phyloP scores from a whole-genome alignment of 2,329 filamentous ascomycete genomes.

The Anthostomella pinea region DNA sequence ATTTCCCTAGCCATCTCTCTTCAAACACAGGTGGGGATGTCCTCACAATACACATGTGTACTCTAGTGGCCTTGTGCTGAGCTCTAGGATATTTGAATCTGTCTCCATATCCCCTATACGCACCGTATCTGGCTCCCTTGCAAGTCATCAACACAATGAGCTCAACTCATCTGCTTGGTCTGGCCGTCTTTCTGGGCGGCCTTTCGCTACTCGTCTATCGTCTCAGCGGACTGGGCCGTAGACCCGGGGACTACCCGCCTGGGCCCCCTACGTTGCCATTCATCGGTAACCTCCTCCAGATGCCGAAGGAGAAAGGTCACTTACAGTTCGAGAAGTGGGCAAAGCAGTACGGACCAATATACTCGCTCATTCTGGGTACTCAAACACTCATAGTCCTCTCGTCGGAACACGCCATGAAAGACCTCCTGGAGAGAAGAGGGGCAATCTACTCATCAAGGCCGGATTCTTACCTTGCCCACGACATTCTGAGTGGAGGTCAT shows the following conservation, averaged over 20 bases:
- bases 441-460: slow-evolving; percentile 47
- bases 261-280: slow-evolving; percentile 51
- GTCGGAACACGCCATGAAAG: slow-evolving; percentile 43
- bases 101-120: no score
- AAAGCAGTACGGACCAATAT: slow-evolving; percentile 45
- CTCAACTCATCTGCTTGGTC: no score
- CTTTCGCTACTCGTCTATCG: no score
- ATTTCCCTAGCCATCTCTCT: no score
- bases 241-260: slow-evolving; percentile 40
- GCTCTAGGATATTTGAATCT: no score
- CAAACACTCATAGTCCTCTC: slow-evolving; percentile 45
- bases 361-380: slow-evolving; percentile 48
- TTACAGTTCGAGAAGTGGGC: slow-evolving; percentile 51
- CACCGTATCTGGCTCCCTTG: no score
- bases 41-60: no score
- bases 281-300: slow-evolving; percentile 49
- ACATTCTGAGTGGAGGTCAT: slow-evolving; percentile 14
- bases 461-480: slow-evolving; percentile 36
- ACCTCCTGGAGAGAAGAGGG: slow-evolving; percentile 48
- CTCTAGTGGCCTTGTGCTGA: no score
- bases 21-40: no score
- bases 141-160: no score
- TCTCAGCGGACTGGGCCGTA: slow-evolving; percentile 11
- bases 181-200: no score
- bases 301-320: slow-evolving; percentile 40